Base-by-base conservation (phyloP, 1,139 yeast genomes). In the Kluyveromyces sp. region DNA sequence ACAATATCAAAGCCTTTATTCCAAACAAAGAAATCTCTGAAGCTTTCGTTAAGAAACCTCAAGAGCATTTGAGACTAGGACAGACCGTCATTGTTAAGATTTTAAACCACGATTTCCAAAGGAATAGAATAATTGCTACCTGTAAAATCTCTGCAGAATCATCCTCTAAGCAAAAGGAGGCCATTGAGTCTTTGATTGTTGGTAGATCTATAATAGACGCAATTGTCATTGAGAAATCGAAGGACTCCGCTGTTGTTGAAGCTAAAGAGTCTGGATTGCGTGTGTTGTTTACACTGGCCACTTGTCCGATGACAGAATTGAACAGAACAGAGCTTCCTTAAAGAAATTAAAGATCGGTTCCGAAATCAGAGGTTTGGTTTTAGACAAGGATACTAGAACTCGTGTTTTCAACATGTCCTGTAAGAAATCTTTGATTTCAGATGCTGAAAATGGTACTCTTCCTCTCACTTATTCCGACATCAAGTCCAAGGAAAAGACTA, bases 1-100 rank as follows among this genome's bases (percentile, higher is more conserved):
- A 95, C 48, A 74, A 75, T 45, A 68, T 86, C 39, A 77, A 75
- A 56, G 98, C 92, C 0, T 90, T 79, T 62, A 71, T 92, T 53
- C 97, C 97, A 37, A 79, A 82, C 53, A 73, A 81, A 48, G 97
- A 92, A 68, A 86, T 92, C 57, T 84, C 95, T 45, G 97, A 92
- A 66, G 83, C 96, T 2, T 86, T 78, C 62, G 92, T 89, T 42
- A 74, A 73, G 48, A 79, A 79, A 46, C 89, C 96, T 25, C 78
- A 77, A 55, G 95, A 89, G 53, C 84, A 83, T 64, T 75, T 90
- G 58, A 80, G 79, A 53, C 61, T 86, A 27, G 96, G 96, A 3
- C 98, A 92, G 68, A 83, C 96, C 4, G 83, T 92, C 39, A 71
- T 74, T 33, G 94, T 86, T 4, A 78, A 83, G 55, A 71, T 92